Conservation (phyloP, 2,329 filamentous ascomycete species). For the Penicillium oxalicum region DNA sequence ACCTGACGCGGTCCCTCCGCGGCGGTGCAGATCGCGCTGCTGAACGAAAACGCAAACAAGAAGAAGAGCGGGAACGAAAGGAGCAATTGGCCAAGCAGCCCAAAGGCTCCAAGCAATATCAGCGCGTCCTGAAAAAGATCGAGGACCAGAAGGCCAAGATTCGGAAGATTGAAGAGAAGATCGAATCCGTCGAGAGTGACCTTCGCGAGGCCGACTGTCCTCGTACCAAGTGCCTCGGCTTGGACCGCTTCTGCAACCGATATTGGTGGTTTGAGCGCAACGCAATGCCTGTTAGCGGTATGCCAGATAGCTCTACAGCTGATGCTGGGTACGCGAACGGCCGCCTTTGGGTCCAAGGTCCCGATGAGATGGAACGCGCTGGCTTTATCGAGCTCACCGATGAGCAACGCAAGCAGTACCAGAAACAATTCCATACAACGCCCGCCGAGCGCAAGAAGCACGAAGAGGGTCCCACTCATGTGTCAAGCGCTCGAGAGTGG, state of each 20-base stretch:
- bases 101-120: conserved; percentile 81
- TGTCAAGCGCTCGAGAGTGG: conserved; percentile 76
- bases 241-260: conserved; percentile 95
- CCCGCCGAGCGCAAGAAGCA: conserved; percentile 75
- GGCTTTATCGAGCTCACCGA: conserved; percentile 75
- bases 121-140: conserved; percentile 81
- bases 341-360: conserved; percentile 92
- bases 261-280: conserved; percentile 99
- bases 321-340: conserved; percentile 87
- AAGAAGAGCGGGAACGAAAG: conserved; percentile 63
- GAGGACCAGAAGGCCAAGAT: conserved; percentile 78
- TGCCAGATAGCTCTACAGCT: conserved; percentile 82
- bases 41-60: conserved; percentile 71
- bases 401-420: conserved; percentile 69
- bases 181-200: conserved; percentile 81
- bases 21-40: conserved; percentile 62
- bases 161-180: conserved; percentile 75
- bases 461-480: conserved; percentile 77
- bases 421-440: conserved; percentile 70
- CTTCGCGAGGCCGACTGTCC: conserved; percentile 90
- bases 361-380: conserved; percentile 77
- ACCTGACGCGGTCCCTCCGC: conserved; percentile 52
- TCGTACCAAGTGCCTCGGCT: conserved; percentile 79
- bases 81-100: conserved; percentile 60
- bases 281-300: conserved; percentile 88